These are phyloP conservation scores for Luffa acutangula DNA, from an alignment of 306 rosid genomes.

Conservation along the genomic window DNA sequence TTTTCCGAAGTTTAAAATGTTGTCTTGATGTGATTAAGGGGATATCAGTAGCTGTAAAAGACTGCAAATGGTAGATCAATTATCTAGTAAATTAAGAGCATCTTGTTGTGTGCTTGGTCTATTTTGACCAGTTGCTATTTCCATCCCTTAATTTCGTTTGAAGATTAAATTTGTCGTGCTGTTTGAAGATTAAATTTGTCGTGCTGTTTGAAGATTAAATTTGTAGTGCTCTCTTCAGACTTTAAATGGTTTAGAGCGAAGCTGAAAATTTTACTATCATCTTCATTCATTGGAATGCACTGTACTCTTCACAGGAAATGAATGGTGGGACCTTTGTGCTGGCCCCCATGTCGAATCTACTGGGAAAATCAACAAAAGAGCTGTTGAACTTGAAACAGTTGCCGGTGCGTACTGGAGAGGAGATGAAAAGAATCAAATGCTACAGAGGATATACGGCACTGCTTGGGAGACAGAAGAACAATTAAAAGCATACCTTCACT, in stretches of 20 bases:
- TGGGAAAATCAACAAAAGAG: constrained; percentile 78
- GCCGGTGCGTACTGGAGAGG: constrained; percentile 99
- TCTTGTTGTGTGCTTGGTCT: background rate
- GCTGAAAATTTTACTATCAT: background rate
- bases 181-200: background rate
- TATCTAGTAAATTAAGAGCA: background rate
- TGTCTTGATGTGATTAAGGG: background rate
- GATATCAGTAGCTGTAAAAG: background rate
- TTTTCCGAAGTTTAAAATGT: background rate
- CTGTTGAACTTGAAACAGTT: constrained; percentile 92
- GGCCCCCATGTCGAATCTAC: constrained; percentile 96
- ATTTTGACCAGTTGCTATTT: background rate
- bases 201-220: no score
- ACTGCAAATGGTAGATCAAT: background rate
- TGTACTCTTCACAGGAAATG: constrained; percentile 37
- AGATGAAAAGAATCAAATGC: constrained; percentile 84
- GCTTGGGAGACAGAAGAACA: constrained; percentile 97
- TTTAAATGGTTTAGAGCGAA: background rate
- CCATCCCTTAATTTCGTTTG: background rate
- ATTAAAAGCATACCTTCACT: constrained; percentile 75
- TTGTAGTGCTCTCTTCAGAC: background rate
- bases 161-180: background rate
- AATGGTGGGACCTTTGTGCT: constrained; percentile 99
- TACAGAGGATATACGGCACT: constrained; percentile 94
- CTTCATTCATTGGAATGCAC: background rate